Conservation (phyloP, 257 asterid species). For the Solanum verrucosum region DNA sequence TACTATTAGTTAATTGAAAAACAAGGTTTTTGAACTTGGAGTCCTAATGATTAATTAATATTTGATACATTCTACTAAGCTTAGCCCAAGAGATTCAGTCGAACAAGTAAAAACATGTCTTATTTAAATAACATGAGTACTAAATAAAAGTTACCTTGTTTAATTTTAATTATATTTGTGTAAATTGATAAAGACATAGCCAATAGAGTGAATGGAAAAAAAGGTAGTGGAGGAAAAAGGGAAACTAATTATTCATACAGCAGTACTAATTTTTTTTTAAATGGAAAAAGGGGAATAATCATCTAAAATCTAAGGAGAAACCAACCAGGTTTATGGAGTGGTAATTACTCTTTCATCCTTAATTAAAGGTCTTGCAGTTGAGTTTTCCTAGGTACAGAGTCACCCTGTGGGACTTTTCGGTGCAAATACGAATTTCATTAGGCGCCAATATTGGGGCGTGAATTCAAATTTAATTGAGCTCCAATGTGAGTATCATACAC, state of each 20-base stretch:
- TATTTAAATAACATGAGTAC: background rate
- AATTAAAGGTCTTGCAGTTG: too few species aligned
- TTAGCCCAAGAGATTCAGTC: background rate
- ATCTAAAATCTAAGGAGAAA: background rate
- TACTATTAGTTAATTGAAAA: background rate
- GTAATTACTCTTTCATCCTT: too few species aligned
- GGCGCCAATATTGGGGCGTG: too few species aligned
- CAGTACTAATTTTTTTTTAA: background rate
- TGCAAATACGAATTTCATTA: too few species aligned
- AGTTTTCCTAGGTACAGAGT: too few species aligned
- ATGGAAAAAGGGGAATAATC: background rate
- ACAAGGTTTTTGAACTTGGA: background rate
- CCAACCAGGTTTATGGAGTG: too few species aligned
- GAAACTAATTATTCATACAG: background rate
- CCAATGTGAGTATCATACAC: too few species aligned
- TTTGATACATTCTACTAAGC: too few species aligned
- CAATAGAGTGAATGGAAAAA: background rate
- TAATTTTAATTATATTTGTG: background rate
- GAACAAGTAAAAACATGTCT: background rate
- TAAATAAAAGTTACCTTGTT: background rate
- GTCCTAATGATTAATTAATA: too few species aligned
- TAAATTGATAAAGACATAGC: background rate
- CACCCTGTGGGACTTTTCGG: too few species aligned
- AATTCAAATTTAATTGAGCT: too few species aligned
- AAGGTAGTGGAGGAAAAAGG: background rate